A percentile compares a stretch with the other conserved stretches of the same genome.
phyloP scores from a whole-genome alignment of 345 rosid genomes.

The Brassica rapa region DNA sequence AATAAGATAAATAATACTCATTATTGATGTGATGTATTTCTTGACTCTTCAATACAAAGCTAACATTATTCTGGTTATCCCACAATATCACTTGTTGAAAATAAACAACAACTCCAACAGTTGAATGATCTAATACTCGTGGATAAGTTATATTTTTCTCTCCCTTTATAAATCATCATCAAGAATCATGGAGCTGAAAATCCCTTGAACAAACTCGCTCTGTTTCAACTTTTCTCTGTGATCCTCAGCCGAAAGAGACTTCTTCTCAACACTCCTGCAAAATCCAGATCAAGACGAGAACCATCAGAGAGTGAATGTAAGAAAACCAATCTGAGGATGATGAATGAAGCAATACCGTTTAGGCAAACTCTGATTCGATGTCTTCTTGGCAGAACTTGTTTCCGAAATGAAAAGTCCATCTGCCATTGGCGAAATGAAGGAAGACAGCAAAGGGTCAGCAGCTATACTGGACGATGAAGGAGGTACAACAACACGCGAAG shows the following conservation, averaged over 20 bases:
- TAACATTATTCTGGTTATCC: too few relatives aligned
- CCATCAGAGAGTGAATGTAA: constrained; percentile 7
- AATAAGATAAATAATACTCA: too few relatives aligned
- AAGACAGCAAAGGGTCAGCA: constrained; percentile 88
- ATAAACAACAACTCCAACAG: background rate
- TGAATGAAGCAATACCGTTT: constrained; percentile 49
- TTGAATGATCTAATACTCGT: constrained; percentile 27
- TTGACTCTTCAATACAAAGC: too few relatives aligned
- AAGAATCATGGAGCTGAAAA: constrained; percentile 65
- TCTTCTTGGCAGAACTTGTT: constrained; percentile 51
- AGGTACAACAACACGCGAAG: constrained; percentile 56
- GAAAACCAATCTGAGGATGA: background rate
- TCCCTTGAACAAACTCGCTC: constrained; percentile 66
- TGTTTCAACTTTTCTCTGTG: constrained; percentile 71
- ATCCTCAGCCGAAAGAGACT: constrained; percentile 72
- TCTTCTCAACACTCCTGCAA: constrained; percentile 51
- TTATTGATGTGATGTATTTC: too few relatives aligned
- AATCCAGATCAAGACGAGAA: background rate
- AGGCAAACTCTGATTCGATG: constrained; percentile 42
- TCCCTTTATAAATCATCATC: constrained; percentile 55
- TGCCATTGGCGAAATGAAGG: constrained; percentile 76
- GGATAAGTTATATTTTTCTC: constrained; percentile 11
- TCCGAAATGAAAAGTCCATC: constrained; percentile 52
- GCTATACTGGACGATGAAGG: constrained; percentile 60
- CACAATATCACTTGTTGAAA: too few relatives aligned